Conservation (phyloP, 192 early-diverging fungal genomes). For the Coemansia sp. region DNA sequence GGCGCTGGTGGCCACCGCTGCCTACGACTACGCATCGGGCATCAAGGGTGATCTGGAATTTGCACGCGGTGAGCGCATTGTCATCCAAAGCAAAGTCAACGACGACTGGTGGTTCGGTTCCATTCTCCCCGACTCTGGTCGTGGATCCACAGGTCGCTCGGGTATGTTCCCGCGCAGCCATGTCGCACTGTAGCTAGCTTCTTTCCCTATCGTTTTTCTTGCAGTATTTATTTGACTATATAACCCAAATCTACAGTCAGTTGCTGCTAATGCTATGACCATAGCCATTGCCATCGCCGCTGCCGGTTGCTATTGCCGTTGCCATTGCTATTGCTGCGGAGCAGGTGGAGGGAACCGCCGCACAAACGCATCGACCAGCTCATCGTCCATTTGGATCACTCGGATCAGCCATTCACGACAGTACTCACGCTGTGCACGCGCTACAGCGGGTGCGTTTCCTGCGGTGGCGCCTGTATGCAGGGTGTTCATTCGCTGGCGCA, state of each 20-base stretch:
- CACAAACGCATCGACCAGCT: conserved; percentile 55
- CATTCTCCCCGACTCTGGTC: conserved; percentile 39
- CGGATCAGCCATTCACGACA: conserved; percentile 53
- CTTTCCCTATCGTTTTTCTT: conserved; percentile 3
- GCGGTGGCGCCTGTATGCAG: conserved; percentile 8
- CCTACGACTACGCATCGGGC: conserved; percentile 49
- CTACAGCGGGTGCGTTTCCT: background rate
- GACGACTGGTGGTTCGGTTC: conserved; percentile 58
- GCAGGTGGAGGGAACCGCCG: conserved; percentile 53
- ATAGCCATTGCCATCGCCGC: background rate
- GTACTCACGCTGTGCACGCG: conserved; percentile 45
- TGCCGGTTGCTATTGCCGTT: background rate
- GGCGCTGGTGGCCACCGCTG: conserved; percentile 45
- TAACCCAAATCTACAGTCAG: too few species aligned
- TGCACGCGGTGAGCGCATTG: conserved; percentile 46
- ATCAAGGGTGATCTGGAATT: conserved; percentile 55
- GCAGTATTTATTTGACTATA: background rate
- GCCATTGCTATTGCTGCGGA: conserved; percentile 20
- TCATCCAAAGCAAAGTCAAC: conserved; percentile 53
- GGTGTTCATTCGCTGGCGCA: conserved; percentile 51
- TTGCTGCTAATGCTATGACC: background rate
- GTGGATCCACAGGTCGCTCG: conserved; percentile 45
- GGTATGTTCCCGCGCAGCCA: conserved; percentile 58
- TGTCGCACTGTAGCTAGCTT: conserved; percentile 19
- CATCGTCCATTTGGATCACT: conserved; percentile 51